Evolutionary conservation across 169 alveolate genomes (phyloP), one percentile per base, ranked within the genome.

Genomic region (Miamiensis avidus): DNA sequence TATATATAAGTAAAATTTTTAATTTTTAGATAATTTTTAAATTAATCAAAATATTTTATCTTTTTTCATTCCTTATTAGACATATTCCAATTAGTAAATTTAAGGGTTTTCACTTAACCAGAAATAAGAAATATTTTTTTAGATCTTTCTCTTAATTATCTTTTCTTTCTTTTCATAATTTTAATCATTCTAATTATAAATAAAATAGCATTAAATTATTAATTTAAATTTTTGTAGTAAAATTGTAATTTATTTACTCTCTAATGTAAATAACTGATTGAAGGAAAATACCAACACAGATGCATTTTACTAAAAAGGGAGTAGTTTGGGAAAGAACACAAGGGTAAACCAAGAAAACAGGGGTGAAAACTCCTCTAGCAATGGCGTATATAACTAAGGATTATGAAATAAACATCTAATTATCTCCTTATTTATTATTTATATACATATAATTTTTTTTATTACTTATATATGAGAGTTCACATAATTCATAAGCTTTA

Each of bases 401-500:
- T 49, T 11, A 49, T 49, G 26, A 49, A 49, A 49, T 49, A 49
- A 49, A 11, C n/a, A n/a, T n/a, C n/a, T n/a, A n/a, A n/a, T n/a
- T n/a, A n/a, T n/a, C n/a, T n/a, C n/a, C n/a, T n/a, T 49, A 49
- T 49, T 11, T 49, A 49, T 49, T 11, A 49, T 11, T 49, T 32
- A 26, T 6, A 1, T 0, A 11, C 27, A 33, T 30, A 74, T 28
- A 74, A 74, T 28, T 26, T 25, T 25, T 29, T 29, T 29, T 6
- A 6, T 29, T 82, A 82, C 87, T 75, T 33, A 92, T 90, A 49
- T 89, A 92, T 20, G 87, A 15, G n/a, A 83, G 28, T 83, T 92
- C 96, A 34, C 65, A 65, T 0, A 64, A 11, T 75, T 92, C 96
- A 83, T 92, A 92, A 32, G 83, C 72, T 33, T 84, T 92, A 6